A percentile compares a stretch with the other conserved stretches of the same genome.
Evolutionary conservation across 768 basidiomycete genomes (phyloP).

Genomic region (Nidularia sp.): DNA sequence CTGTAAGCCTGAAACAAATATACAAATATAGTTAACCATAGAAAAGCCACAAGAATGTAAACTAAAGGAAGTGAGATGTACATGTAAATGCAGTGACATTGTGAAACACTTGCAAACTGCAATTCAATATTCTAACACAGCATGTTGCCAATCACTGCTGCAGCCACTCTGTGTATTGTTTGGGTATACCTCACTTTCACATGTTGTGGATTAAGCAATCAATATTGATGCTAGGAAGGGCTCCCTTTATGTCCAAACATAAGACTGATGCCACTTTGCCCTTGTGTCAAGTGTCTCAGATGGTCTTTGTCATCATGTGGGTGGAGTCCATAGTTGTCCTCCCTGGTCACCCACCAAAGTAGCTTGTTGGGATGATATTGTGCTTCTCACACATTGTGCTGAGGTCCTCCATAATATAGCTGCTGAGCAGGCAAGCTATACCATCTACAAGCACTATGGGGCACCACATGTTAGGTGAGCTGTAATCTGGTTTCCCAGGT

Average conservation of each 20-base stretch:
- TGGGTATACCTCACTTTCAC: neutral
- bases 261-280: slow-evolving; percentile 20
- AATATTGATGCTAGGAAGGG: slow-evolving; percentile 25
- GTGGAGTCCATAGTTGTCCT: slow-evolving; percentile 24
- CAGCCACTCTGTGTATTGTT: no score
- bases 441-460: slow-evolving; percentile 25
- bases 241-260: slow-evolving; percentile 32
- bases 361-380: slow-evolving; percentile 12
- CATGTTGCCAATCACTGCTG: no score
- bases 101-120: no score
- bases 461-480: slow-evolving; percentile 20
- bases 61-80: no score
- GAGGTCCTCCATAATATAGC: slow-evolving; percentile 13
- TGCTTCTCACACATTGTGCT: slow-evolving; percentile 3
- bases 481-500: slow-evolving; percentile 28
- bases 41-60: no score
- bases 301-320: slow-evolving; percentile 18
- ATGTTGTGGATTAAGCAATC: slow-evolving; percentile 20
- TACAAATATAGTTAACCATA: no score
- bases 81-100: no score
- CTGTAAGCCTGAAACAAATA: no score
- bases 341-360: slow-evolving; percentile 23
- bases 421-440: slow-evolving; percentile 11
- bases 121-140: no score
- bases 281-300: slow-evolving; percentile 31